Evolutionary conservation across 768 basidiomycete genomes (phyloP).

Genomic region (Calocera cornea): DNA sequence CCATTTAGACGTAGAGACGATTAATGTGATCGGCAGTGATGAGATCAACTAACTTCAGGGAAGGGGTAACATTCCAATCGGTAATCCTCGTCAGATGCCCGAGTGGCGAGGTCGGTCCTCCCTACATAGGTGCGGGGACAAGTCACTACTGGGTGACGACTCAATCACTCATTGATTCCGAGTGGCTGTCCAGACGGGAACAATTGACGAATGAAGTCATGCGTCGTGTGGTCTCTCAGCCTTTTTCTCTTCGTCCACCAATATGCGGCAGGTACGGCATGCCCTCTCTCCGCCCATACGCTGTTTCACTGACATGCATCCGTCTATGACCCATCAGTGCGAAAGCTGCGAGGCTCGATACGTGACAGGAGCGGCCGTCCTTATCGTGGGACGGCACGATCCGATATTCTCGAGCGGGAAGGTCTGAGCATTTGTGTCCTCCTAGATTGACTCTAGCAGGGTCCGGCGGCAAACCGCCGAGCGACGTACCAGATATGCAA

Average conservation of each 20-base stretch:
- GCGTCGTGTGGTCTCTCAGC: not conserved
- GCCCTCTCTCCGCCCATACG: not conserved
- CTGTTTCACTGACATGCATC: not conserved
- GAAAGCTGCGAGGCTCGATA: constrained; percentile 4
- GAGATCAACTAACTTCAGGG: not conserved
- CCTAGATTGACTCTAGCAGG: constrained; percentile 3
- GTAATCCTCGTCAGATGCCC: not conserved
- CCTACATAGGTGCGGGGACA: no score
- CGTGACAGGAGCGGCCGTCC: not conserved
- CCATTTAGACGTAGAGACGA: not conserved
- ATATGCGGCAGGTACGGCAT: not conserved
- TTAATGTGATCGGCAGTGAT: not conserved
- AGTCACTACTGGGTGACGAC: no score
- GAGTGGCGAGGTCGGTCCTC: not conserved
- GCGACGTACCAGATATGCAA: constrained; percentile 1
- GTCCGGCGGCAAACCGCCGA: constrained; percentile 4
- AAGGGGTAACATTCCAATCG: not conserved
- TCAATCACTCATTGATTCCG: not conserved
- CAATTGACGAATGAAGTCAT: not conserved
- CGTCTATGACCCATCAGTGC: not conserved
- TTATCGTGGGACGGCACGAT: not conserved
- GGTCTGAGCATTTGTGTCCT: constrained; percentile 1
- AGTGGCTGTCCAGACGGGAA: not conserved
- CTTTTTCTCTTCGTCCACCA: not conserved
- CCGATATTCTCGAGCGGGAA: constrained; percentile 1